A percentile compares a stretch with the other conserved stretches of the same genome.
Evolutionary conservation across 2,329 filamentous ascomycete genomes (phyloP).

Genomic region (Tolypocladium tundrense): DNA sequence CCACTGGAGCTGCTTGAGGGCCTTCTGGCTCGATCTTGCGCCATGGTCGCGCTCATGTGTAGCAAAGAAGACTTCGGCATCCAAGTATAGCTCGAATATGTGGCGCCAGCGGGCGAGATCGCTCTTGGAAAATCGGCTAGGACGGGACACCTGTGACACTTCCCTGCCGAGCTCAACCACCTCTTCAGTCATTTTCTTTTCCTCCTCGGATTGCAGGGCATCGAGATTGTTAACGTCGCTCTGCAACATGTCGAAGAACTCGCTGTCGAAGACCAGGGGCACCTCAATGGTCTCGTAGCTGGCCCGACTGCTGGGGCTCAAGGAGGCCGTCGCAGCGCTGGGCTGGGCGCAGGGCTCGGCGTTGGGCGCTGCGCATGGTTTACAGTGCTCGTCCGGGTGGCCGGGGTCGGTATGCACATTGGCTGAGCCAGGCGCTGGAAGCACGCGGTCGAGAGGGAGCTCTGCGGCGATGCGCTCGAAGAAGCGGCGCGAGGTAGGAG

Average conservation of each 20-base stretch:
- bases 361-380: not conserved
- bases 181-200: slow-evolving; percentile 49
- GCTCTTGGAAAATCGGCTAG: slow-evolving; percentile 48
- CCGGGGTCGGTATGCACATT: slow-evolving; percentile 4
- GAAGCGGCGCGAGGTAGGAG: slow-evolving; percentile 52
- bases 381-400: not conserved
- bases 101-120: slow-evolving; percentile 70
- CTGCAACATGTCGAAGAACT: slow-evolving; percentile 72
- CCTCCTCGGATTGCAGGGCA: slow-evolving; percentile 55
- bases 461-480: slow-evolving; percentile 49
- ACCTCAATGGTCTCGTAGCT: slow-evolving; percentile 49
- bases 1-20: slow-evolving; percentile 56
- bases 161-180: slow-evolving; percentile 55
- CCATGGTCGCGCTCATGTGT: slow-evolving; percentile 63
- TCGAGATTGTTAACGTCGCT: slow-evolving; percentile 62
- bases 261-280: slow-evolving; percentile 62
- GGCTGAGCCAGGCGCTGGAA: not conserved
- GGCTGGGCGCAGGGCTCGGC: not conserved
- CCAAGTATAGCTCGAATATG: slow-evolving; percentile 73
- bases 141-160: slow-evolving; percentile 54
- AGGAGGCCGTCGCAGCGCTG: not conserved
- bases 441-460: slow-evolving; percentile 14
- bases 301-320: slow-evolving; percentile 2
- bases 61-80: slow-evolving; percentile 74
- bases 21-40: slow-evolving; percentile 52